Evolutionary conservation across 192 early-diverging fungal genomes (phyloP), one percentile per base, ranked within the genome.

Genomic region (Pilobolus umbonatus): DNA sequence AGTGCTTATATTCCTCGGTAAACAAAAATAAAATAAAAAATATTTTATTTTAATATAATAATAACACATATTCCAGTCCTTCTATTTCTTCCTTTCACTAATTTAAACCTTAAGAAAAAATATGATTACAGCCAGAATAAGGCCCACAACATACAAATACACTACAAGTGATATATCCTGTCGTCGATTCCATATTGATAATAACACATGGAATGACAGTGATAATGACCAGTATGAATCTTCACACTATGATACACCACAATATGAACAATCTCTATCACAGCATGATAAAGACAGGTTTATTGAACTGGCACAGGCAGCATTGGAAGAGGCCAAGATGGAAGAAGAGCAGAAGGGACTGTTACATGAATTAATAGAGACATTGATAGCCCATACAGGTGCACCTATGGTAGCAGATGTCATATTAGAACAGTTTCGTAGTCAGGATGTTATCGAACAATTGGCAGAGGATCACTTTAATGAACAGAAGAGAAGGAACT

Each of bases 391-490:
- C 6, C 39, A 49, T 7, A 60, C 56, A 12, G 67, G 67, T 12
- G 67, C 62, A 6, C 57, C 67, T 19, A 30, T 55, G 34, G 45
- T 69, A 50, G 67, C 61, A 2, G 61, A 43, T 25, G 67, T 53
- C 21, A 62, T 69, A 54, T 45, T 55, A 39, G 67, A 69, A 39
- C 67, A 69, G 34, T 34, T 69, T 17, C 67, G 62, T 15, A 69
- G 67, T 35, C 67, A 69, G 38, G 67, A 69, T 43, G 61, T 69
- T 32, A 69, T 69, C 32, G 67, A 69, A 55, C 56, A 56, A 49
- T 39, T 63, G 3, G 67, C 67, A 14, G 67, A 69, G 25, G 31
- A 44, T 28, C 38, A 45, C 45, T 54, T 34, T 14, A n/a, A 48
- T 24, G 47, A 65, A 34, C 52, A 51, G 21, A 42, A 42, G 39